Evolutionary conservation across 1,284 basidiomycete species (phyloP).

Genomic region (Trametes polyzona): DNA sequence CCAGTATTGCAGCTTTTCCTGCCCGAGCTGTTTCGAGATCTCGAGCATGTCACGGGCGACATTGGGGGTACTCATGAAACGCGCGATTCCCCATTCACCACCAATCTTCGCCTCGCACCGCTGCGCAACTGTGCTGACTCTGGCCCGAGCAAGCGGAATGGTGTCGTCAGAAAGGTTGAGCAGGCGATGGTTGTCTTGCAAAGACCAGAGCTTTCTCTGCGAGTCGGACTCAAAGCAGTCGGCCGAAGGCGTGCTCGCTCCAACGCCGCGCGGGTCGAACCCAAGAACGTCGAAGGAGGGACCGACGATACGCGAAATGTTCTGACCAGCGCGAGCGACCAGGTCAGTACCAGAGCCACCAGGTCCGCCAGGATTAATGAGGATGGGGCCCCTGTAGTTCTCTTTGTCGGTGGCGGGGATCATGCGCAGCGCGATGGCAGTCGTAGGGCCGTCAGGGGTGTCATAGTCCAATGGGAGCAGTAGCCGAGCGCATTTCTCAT

Average conservation of each 20-base stretch:
- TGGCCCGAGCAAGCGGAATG: constrained; percentile 42
- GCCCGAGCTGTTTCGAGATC: constrained; percentile 48
- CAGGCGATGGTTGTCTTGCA: constrained; percentile 11
- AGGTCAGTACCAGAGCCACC: constrained; percentile 49
- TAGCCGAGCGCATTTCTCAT: constrained; percentile 29
- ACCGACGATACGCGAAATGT: constrained; percentile 43
- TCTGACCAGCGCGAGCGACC: constrained; percentile 32
- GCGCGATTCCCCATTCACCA: constrained; percentile 36
- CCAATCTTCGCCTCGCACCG: constrained; percentile 20
- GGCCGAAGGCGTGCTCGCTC: constrained; percentile 24
- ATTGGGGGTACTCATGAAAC: constrained; percentile 47
- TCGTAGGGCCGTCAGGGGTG: constrained; percentile 32
- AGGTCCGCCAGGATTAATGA: constrained; percentile 58
- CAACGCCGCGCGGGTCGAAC: constrained; percentile 47
- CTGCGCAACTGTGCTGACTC: constrained; percentile 16
- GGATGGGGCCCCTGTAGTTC: constrained; percentile 48
- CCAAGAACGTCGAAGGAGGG: constrained; percentile 51
- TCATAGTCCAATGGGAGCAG: constrained; percentile 44
- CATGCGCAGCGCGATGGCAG: constrained; percentile 41
- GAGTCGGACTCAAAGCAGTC: constrained; percentile 27
- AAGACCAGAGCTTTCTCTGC: constrained; percentile 22
- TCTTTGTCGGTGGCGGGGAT: constrained; percentile 31
- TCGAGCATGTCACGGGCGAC: constrained; percentile 54
- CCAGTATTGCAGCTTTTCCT: constrained; percentile 54
- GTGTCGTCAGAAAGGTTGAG: constrained; percentile 33